Base-by-base conservation (phyloP, 371 early-diverging fungal species). In the Mucor piriformis region DNA sequence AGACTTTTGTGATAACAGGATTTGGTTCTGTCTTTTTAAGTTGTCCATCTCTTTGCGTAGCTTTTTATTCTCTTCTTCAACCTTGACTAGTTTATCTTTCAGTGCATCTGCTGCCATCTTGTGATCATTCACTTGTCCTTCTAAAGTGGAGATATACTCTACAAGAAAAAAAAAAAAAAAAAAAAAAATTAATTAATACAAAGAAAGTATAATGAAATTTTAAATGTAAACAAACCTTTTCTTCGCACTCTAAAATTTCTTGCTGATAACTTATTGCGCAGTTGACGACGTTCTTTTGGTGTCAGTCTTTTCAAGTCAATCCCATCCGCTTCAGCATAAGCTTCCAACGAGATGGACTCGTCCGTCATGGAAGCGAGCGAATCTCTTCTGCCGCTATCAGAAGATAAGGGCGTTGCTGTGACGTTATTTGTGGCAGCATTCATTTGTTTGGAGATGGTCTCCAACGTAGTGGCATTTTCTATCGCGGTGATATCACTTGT, bases 201-300 rank as follows among this genome's bases (percentile, higher is more conserved):
- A 25, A 42, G 54, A 29, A 29, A 38, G 11, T 38, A 38, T 38
- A 20, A 46, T 55, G 33, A 46, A 33, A 29, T 55, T 11, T n/a
- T 12, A 20, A 38, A 16, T 20, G 32, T 29, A 15, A 40, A 3
- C n/a, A 46, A 53, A 91, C 91, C 92, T 79, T 95, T 95, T 72
- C 93, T 81, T 43, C 94, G 83, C 32, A 88, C 88, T 48, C 95
- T 82, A 66, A 95, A 95, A 69, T 92, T 92, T 57, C 95, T 77
- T 6, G 95, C 95, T 8, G 92, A 92, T 33, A 94, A 86, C 64
- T 94, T 94, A 76, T 95, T 95, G 18, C 94, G 83, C 46, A 94
- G 69, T 67, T 93, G 93, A 27, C 94, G 80, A 20, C 93, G 84
- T 66, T 95, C 92, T 70, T 91, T 92, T 12, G 92, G 81, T 1